phyloP scores from a whole-genome alignment of 2,329 filamentous ascomycete species.

The Fragosphaeria purpurea region DNA sequence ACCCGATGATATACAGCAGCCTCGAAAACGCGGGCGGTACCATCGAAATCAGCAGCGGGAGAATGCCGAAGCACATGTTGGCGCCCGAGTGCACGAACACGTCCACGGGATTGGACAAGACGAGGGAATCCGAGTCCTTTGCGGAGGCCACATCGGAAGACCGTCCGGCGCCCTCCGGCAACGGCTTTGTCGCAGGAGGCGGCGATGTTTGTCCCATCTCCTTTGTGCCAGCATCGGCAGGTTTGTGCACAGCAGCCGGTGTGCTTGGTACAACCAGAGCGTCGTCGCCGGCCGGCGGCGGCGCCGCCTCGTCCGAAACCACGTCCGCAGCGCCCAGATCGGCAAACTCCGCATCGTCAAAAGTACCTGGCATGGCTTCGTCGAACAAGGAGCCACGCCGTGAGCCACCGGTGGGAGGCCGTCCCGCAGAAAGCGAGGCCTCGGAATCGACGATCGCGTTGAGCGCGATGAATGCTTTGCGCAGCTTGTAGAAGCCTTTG shows the following conservation, averaged over 20 bases:
- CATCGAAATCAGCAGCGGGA: slow-evolving; percentile 82
- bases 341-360: slow-evolving; percentile 26
- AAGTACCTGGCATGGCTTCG: slow-evolving; percentile 28
- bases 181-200: no score
- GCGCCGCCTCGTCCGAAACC: slow-evolving; percentile 21
- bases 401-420: no score
- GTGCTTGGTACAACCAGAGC: no score
- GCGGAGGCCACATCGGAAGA: no score
- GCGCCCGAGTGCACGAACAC: slow-evolving; percentile 81
- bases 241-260: no score
- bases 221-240: no score
- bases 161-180: no score
- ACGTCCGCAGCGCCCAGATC: slow-evolving; percentile 20
- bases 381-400: slow-evolving; percentile 13
- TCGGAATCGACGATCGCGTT: slow-evolving; percentile 72
- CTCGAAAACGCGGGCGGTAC: slow-evolving; percentile 85
- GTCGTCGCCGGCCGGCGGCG: neutral
- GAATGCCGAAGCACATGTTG: slow-evolving; percentile 80
- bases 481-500: slow-evolving; percentile 83
- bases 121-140: slow-evolving; percentile 37
- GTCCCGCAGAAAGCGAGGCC: slow-evolving; percentile 3
- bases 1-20: slow-evolving; percentile 79
- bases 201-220: no score
- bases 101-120: slow-evolving; percentile 68
- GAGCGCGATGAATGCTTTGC: slow-evolving; percentile 78